Evolutionary conservation across 257 asterid species (phyloP), one percentile per base, ranked within the genome.

Genomic region (Solanum habrochaites): DNA sequence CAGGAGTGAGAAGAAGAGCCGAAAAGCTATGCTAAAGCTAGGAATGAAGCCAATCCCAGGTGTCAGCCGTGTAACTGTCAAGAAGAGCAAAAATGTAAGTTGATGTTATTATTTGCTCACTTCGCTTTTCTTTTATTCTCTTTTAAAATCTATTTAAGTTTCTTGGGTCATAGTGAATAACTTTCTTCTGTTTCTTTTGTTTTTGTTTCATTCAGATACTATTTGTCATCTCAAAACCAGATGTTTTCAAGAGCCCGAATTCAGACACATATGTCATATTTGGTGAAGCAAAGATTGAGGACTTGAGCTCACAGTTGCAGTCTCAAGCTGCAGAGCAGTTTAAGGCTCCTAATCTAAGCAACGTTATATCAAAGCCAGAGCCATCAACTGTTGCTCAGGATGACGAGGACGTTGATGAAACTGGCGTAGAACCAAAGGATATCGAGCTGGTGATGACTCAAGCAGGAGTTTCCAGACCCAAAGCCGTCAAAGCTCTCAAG

Each of bases 211-310:
- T 77, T 69, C 91, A 93, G 97, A 89, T 91, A 43, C 89, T 94
- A 66, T 93, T 91, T 82, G 93, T 93, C 87, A 93, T 93, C 88
- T 93, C 94, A 82, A 94, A 93, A 88, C 97, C 95, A 23, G 97
- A 94, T 74, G 96, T 94, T 72, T 93, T 91, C 92, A 94, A 94
- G 93, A 93, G 97, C 90, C 95, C 97, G 31, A 91, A 89, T 73
- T 92, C 96, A 45, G 97, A 94, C 86, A 94, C 95, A 0, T 94
- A 91, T 52, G 93, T 94, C 18, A 90, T 93, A 70, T 92, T 94
- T 90, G 95, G 97, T 2, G 94, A 94, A 87, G 95, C 94, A n/a
- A 94, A 91, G 94, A 91, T 94, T 31, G 95, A 91, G 88, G 93
- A 93, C 56, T 86, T 92, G 91, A 93, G 94, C 91, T 92, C 97